Base-by-base conservation (phyloP, 495 filamentous ascomycete species). In the Penicillium flavigenum region DNA sequence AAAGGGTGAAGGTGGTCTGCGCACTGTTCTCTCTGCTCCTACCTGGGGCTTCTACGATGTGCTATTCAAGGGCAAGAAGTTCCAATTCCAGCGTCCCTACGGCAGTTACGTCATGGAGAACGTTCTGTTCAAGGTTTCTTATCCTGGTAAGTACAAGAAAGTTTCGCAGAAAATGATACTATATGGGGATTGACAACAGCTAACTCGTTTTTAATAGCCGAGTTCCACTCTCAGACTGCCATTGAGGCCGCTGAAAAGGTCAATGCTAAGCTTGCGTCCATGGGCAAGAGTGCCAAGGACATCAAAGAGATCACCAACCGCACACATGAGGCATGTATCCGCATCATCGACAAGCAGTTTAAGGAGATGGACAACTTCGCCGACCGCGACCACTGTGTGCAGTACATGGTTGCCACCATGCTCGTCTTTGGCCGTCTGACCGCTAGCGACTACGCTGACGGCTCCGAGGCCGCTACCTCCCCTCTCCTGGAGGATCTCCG, bases 81-180 rank as follows among this genome's bases (percentile, higher is more conserved):
- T 98, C 75, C 76, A 90, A 71, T 98, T 96, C 83, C 94, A 98
- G 79, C 86, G 94, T 47, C 86, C 86, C 44, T 98, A 98, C 68
- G 94, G 92, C 63, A 93, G 88, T 81, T 98, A 98, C 72, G 95
- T 98, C 53, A 98, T 98, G 94, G 94, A 98, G 84, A 98, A 98
- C 70, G 89, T 98, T 46, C 88, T 98, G 47, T 98, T 98, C 83
- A 98, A 98, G 82, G 95, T 98, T 41, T 98, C 94, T 31, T 96
- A 96, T 70, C 92, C 92, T 67, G 89, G 88, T 91, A 75, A 69
- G 86, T 64, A 41, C 29, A 47, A 47, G 2, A 1, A 12, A 31
- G 9, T 29, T 32, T 17, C 6, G 3, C 29, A 19, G 8, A 6
- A 43, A 44, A 17, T 32, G 8, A 53, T 9, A 50, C 8, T 5